A percentile compares a stretch with the other conserved stretches of the same genome.
These are phyloP conservation scores for Argentina anserina DNA, from an alignment of 306 rosid genomes.

Conservation along the genomic window DNA sequence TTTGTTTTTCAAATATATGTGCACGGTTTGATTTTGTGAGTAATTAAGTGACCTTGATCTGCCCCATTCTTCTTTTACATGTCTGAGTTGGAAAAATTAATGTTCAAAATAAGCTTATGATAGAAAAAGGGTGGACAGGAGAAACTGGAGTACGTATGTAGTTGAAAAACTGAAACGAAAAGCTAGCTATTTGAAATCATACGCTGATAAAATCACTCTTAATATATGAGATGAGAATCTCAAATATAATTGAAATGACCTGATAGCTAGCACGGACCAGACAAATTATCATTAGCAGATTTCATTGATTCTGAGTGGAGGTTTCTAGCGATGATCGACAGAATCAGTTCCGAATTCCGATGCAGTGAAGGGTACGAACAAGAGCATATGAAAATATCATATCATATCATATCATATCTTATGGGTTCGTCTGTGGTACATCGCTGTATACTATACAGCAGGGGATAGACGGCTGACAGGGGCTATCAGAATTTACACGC, in stretches of 20 bases:
- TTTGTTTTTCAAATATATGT: too few species aligned
- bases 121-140: background rate
- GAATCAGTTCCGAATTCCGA: background rate
- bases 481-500: too few species aligned
- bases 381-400: background rate
- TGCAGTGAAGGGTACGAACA: background rate
- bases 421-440: too few species aligned
- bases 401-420: too few species aligned
- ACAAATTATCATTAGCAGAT: background rate
- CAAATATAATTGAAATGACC: background rate
- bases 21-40: too few species aligned
- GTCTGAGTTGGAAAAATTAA: background rate
- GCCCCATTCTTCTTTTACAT: background rate
- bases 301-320: background rate
- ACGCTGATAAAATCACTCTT: background rate
- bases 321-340: background rate
- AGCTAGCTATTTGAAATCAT: background rate
- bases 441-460: too few species aligned
- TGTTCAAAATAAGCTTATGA: background rate
- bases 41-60: too few species aligned
- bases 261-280: background rate
- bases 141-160: background rate
- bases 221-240: background rate
- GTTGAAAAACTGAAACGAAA: background rate
- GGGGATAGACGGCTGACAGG: too few species aligned